These are phyloP conservation scores for Pouteria campechiana DNA, from an alignment of 179 eudicot species.

Conservation along the genomic window DNA sequence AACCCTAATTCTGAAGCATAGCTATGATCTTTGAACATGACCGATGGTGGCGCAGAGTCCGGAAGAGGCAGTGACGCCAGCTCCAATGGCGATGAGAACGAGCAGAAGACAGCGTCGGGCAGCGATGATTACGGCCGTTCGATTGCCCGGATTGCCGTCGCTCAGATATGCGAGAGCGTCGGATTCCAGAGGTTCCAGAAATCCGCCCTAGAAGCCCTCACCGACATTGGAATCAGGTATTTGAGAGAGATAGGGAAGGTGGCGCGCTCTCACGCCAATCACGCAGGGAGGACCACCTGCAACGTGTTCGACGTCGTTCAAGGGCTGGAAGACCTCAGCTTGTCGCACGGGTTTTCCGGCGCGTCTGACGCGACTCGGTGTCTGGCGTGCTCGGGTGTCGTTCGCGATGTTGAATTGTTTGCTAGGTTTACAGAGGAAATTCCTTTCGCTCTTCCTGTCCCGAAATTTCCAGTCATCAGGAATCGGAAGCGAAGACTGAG, in stretches of 20 bases:
- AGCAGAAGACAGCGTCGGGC: slow-evolving; percentile 1
- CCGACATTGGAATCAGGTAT: slow-evolving; percentile 47
- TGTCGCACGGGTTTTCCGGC: slow-evolving; percentile 50
- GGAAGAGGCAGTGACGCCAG: too few relatives aligned
- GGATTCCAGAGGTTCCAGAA: slow-evolving; percentile 62
- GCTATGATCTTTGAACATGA: slow-evolving; percentile 56
- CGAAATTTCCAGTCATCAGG: slow-evolving; percentile 38
- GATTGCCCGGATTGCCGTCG: slow-evolving; percentile 36
- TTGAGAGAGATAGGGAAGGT: slow-evolving; percentile 36
- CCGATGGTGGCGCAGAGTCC: slow-evolving; percentile 44
- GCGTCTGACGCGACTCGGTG: slow-evolving; percentile 42
- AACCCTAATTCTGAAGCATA: too few relatives aligned
- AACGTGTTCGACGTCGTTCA: slow-evolving; percentile 60
- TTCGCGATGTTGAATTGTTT: slow-evolving; percentile 40
- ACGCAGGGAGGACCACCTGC: slow-evolving; percentile 46
- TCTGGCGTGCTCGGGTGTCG: slow-evolving; percentile 28
- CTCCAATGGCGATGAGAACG: too few relatives aligned
- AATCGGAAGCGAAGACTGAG: slow-evolving; percentile 19
- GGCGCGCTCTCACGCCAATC: slow-evolving; percentile 30
- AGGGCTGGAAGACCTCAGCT: slow-evolving; percentile 57
- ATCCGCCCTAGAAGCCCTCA: slow-evolving; percentile 41
- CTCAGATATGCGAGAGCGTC: slow-evolving; percentile 49
- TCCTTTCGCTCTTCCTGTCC: slow-evolving; percentile 46
- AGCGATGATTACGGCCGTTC: slow-evolving; percentile 28
- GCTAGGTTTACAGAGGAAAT: slow-evolving; percentile 33